Evolutionary conservation across 2,329 filamentous ascomycete species (phyloP), one percentile per base, ranked within the genome.

Genomic region (Ophiostoma populinum): DNA sequence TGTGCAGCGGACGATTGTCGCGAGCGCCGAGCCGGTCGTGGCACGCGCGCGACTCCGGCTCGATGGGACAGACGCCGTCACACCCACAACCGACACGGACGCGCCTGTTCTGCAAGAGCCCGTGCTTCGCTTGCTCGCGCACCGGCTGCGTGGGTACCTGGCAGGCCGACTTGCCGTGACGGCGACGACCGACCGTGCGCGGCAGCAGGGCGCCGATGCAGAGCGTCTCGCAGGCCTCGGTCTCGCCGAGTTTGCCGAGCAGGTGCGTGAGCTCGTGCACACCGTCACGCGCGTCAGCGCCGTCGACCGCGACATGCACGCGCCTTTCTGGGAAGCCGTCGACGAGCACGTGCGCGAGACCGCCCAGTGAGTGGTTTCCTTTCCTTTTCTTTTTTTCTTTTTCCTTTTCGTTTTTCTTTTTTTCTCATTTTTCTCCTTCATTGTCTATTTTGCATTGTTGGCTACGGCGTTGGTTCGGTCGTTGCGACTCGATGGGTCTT

Each of bases 231-330:
- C 76, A 1, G 65, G 66, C 3, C 63, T 79, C 13, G 80, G 80
- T 0, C 55, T 86, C 38, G 74, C 74, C 0, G 80, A 86, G 53
- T 85, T 85, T 49, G 73, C 78, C 12, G 67, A 70, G 19, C 69
- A 66, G 40, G 71, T 85, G 11, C 63, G 75, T 21, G 70, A 71
- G 32, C 75, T 85, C 45, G 72, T 80, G 7, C 76, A 81, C 22
- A 62, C 75, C 47, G 55, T 85, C 40, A 64, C 67, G 27, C 66
- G 67, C 48, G 64, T 83, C 4, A 72, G 74, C 11, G 58, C 58
- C 5, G 72, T 83, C 5, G 79, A 85, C 49, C 64, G 74, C 42
- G 72, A 70, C 41, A 65, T 70, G 7, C 79, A 83, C 52, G 69
- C 69, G 10, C 48, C 57, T 28, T 82, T 76, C 75, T 85, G 80